Evolutionary conservation across 169 alveolate species (phyloP).

Genomic region (Perkinsus chesapeaki): DNA sequence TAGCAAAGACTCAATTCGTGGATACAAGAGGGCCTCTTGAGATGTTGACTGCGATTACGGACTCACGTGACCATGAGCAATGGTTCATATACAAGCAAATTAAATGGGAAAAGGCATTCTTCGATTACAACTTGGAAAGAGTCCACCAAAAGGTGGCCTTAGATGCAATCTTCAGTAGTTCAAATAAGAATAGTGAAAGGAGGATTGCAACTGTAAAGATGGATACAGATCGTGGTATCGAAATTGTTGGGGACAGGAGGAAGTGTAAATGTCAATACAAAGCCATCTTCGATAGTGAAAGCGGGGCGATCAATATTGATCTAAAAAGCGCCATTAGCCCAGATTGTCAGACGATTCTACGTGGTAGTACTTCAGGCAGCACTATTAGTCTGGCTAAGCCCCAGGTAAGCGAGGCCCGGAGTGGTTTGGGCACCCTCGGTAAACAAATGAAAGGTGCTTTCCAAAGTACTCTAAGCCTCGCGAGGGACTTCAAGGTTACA

Average conservation of each 20-base stretch:
- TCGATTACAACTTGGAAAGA: not conserved
- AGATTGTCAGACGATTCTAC: too few species aligned
- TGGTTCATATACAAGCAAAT: not conserved
- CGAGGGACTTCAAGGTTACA: not conserved
- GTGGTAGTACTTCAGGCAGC: too few species aligned
- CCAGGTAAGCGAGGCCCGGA: too few species aligned
- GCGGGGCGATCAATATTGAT: not conserved
- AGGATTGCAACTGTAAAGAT: not conserved
- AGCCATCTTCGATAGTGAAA: not conserved
- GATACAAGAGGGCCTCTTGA: not conserved
- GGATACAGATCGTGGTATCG: not conserved
- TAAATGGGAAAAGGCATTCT: not conserved
- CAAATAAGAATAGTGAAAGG: not conserved
- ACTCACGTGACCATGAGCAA: not conserved
- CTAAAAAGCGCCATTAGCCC: too few species aligned
- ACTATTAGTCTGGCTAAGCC: too few species aligned
- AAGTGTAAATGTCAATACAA: not conserved
- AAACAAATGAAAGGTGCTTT: not conserved
- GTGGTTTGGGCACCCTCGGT: too few species aligned
- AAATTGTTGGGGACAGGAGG: not conserved
- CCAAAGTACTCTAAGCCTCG: too few species aligned
- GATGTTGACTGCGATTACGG: not conserved
- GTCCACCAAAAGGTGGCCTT: not conserved
- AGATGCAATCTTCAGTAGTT: not conserved
- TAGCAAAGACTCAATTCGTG: not conserved